Evolutionary conservation across 1,284 basidiomycete species (phyloP), one percentile per base, ranked within the genome.

Genomic region (Ustilago loliicola): DNA sequence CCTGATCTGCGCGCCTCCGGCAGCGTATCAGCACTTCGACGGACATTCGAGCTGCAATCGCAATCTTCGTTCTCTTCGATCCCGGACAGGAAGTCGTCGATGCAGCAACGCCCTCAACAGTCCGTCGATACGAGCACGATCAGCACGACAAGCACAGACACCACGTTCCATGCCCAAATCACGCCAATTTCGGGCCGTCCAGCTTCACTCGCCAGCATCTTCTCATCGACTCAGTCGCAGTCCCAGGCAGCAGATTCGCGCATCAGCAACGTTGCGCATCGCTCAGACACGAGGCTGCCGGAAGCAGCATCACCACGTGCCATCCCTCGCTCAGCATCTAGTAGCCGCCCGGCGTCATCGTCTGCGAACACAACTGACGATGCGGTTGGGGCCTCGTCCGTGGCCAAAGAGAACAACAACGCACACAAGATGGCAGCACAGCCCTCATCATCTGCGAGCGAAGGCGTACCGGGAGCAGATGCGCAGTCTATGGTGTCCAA

Each of bases 121-220:
- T 34, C 54, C 25, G 42, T 30, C 7, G 59, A 53, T 10, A 38
- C 62, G 15, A 66, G 61, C 55, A 68, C 66, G 23, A 56, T 72
- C 52, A 68, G 72, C 56, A 66, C 61, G 4, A 50, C 58, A 9
- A 64, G 64, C 13, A 69, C 72, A 1, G 70, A 80, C 42, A 71
- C 67, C 15, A 80, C 78, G 1, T 83, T 80, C 66, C 64, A 69
- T 0, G 80, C 76, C 6, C 80, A 80, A 21, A 38, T 83, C 27
- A 62, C 67, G 27, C 72, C 79, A 21, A 51, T 80, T 17, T 66
- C 80, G 6, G 78, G 75, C 4, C 73, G 72, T 42, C 78, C 78
- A 15, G 66, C 59, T 1, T 80, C 81, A 29, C 67, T 83, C 2
- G 80, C 80, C 47, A 76, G 68, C 62, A 71, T 83, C 52, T 83